Evolutionary conservation across 108 stramenopile species (phyloP), one percentile per base, ranked within the genome.

Genomic region (Nitzschia sp.): DNA sequence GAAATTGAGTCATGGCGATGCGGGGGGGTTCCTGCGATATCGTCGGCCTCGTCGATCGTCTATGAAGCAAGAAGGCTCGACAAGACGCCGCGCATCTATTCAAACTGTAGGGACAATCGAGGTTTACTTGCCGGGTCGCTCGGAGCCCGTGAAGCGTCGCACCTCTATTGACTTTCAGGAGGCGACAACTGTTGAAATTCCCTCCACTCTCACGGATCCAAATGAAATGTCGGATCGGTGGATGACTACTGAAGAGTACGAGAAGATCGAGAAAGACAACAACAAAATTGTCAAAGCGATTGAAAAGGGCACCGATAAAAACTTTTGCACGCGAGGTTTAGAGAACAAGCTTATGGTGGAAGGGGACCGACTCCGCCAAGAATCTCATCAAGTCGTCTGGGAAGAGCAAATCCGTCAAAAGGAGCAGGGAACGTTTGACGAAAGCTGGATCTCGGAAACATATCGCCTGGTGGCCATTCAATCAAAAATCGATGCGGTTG

Each of bases 301-400:
- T 27, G 64, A 65, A 53, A 49, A 31, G 27, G 64, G 64, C 17
- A 65, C 64, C 0, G 64, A 65, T 49, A 65, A 65, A 38, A 48
- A 65, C n/a, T 65, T 65, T 65, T 65, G 64, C n/a, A 2, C 24
- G 2, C 64, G 64, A 31, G 64, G 64, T 1, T 32, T 65, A 18
- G 64, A 65, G 23, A 23, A 24, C 13, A 42, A 34, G 42, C 17
- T 65, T 35, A 31, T n/a, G 3, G 18, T 11, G 17, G 28, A 49
- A 32, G 11, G 31, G 46, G 49, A 29, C 0, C 46, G 64, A 29
- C 11, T 23, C 21, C 11, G 21, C 11, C 24, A 34, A 29, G 29
- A 32, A 15, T 32, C 64, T 17, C 26, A n/a, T 2, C 49, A 65
- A 2, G 64, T 23, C 28, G 64, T 65, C 17, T 65, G 38, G 64